phyloP scores from a whole-genome alignment of 352 stramenopile species.

The Phytophthora sp. region DNA sequence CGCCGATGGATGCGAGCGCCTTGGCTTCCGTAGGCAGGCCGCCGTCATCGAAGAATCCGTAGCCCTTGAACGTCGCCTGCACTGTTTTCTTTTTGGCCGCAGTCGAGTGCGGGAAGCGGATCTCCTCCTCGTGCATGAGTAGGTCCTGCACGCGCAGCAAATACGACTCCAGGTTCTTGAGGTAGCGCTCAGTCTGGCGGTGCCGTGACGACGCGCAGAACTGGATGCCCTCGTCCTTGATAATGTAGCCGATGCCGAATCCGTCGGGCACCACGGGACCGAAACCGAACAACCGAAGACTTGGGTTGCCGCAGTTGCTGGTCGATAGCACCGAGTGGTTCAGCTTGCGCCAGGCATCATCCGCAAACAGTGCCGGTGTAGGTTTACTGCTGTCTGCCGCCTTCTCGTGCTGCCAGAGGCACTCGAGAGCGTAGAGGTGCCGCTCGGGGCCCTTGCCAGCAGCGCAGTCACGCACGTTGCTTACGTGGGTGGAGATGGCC shows the following conservation, averaged over 20 bases:
- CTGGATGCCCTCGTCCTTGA: conserved; percentile 95
- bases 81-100: conserved; percentile 55
- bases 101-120: conserved; percentile 72
- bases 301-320: conserved; percentile 97
- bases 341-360: conserved; percentile 88
- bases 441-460: conserved; percentile 93
- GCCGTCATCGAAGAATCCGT: conserved; percentile 82
- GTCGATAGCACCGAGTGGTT: conserved; percentile 97
- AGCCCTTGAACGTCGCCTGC: conserved; percentile 68
- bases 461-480: conserved; percentile 89
- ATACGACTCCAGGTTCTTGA: conserved; percentile 85
- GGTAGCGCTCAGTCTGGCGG: conserved; percentile 82
- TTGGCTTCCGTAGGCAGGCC: conserved; percentile 40
- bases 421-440: conserved; percentile 95
- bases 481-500: conserved; percentile 89
- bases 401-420: conserved; percentile 77
- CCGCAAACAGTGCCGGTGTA: conserved; percentile 87
- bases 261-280: conserved; percentile 93
- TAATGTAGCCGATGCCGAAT: conserved; percentile 98
- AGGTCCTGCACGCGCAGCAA: conserved; percentile 81
- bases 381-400: conserved; percentile 34
- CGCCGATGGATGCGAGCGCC: conserved; percentile 31
- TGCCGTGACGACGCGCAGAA: conserved; percentile 87
- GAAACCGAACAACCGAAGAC: conserved; percentile 94
- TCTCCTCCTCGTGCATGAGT: conserved; percentile 78